A percentile compares a stretch with the other conserved stretches of the same genome.
phyloP scores from a whole-genome alignment of 768 basidiomycete genomes.

The Pisolithus microcarpus region DNA sequence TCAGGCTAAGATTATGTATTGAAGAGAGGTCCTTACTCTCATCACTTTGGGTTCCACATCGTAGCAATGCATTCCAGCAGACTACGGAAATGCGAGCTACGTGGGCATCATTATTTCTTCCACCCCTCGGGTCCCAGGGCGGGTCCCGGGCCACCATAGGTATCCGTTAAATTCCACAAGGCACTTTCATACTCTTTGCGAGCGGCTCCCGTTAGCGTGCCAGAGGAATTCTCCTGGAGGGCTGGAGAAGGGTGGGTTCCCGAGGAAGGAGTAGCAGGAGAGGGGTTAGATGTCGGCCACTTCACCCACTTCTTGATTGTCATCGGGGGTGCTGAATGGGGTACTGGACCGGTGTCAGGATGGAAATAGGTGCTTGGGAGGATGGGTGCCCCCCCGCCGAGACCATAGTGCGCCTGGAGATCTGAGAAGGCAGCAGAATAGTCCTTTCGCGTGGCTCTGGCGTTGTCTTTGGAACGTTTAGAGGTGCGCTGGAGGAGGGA shows the following conservation, averaged over 20 bases:
- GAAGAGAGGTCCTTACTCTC: too few relatives aligned
- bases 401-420: not conserved
- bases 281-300: not conserved
- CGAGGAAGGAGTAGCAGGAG: not conserved
- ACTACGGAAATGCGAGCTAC: too few relatives aligned
- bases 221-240: not conserved
- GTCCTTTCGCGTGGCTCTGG: not conserved
- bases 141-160: not conserved
- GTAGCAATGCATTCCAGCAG: too few relatives aligned
- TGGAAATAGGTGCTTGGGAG: not conserved
- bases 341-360: too few relatives aligned
- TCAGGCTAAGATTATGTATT: too few relatives aligned
- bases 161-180: not conserved
- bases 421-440: not conserved
- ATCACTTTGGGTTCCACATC: too few relatives aligned
- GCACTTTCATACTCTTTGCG: not conserved
- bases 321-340: not conserved
- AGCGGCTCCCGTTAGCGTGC: not conserved
- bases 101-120: too few relatives aligned
- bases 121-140: not conserved
- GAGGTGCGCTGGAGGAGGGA: not conserved
- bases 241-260: not conserved
- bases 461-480: not conserved
- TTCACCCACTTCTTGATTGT: not conserved
- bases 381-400: not conserved